Evolutionary conservation across 495 filamentous ascomycete genomes (phyloP).

Genomic region (Oidiodendron maius): DNA sequence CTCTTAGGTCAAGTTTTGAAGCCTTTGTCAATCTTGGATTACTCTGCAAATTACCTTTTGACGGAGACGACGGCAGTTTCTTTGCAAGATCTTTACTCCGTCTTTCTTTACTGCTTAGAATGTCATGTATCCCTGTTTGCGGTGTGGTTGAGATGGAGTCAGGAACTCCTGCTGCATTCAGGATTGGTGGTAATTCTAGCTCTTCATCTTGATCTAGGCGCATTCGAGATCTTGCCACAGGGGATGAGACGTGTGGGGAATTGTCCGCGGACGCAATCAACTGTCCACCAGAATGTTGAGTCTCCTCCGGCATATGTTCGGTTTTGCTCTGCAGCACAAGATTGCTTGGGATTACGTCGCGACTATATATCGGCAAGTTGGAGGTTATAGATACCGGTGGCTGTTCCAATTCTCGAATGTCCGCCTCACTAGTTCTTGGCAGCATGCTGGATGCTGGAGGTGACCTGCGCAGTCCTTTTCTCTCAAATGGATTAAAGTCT

Average conservation of each 20-base stretch:
- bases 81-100: conserved; percentile 27
- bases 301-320: not conserved
- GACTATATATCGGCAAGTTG: not conserved
- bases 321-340: not conserved
- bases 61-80: conserved; percentile 35
- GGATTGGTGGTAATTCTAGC: conserved; percentile 67
- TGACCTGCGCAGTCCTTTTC: conserved; percentile 19
- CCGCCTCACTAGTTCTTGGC: not conserved
- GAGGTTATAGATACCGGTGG: not conserved
- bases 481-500: conserved; percentile 18
- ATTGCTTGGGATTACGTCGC: not conserved
- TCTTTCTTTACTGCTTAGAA: conserved; percentile 38
- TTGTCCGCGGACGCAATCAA: not conserved
- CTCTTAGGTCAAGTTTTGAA: too few relatives aligned
- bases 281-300: not conserved
- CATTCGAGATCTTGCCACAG: not conserved
- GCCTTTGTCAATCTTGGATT: too few relatives aligned
- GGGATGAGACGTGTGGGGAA: not conserved
- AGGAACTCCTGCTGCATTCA: conserved; percentile 52
- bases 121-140: conserved; percentile 47
- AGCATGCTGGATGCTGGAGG: not conserved
- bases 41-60: too few relatives aligned
- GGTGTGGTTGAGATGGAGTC: conserved; percentile 46
- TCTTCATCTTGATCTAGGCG: conserved; percentile 28
- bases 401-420: not conserved